These are phyloP conservation scores for Magnaporthiopsis poae DNA, from an alignment of 2,329 filamentous ascomycete species.

Conservation along the genomic window DNA sequence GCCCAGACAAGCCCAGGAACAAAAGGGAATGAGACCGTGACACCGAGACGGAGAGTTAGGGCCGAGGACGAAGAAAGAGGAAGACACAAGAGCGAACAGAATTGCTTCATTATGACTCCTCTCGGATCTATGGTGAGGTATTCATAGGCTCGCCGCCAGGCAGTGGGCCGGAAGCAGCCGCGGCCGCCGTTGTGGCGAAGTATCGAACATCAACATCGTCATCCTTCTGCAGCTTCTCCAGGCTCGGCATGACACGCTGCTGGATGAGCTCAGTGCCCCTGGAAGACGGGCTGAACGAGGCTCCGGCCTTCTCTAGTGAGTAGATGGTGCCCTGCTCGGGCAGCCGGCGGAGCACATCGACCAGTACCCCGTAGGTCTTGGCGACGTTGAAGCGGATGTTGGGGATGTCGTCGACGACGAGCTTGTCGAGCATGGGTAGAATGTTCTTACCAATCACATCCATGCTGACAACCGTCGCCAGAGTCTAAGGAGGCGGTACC, in stretches of 20 bases:
- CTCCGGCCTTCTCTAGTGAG: slow-evolving; percentile 70
- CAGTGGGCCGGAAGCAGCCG: slow-evolving; percentile 38
- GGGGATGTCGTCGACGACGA: slow-evolving; percentile 87
- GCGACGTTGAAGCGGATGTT: slow-evolving; percentile 99
- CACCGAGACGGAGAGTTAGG: too few species aligned
- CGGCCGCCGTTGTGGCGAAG: slow-evolving; percentile 85
- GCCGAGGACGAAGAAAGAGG: slow-evolving; percentile 27
- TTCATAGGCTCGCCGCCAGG: slow-evolving; percentile 51
- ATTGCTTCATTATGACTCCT: slow-evolving; percentile 40
- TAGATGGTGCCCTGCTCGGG: slow-evolving; percentile 80
- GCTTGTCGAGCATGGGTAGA: slow-evolving; percentile 88
- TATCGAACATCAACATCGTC: slow-evolving; percentile 97
- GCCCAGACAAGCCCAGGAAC: not conserved
- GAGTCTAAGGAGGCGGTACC: slow-evolving; percentile 50
- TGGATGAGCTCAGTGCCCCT: slow-evolving; percentile 72
- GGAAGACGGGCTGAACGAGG: slow-evolving; percentile 52
- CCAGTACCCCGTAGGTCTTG: slow-evolving; percentile 87
- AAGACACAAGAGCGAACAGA: slow-evolving; percentile 28
- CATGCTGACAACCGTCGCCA: slow-evolving; percentile 83
- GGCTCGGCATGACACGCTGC: slow-evolving; percentile 74
- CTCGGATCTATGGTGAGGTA: slow-evolving; percentile 50
- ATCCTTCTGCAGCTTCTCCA: slow-evolving; percentile 93
- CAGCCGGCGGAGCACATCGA: slow-evolving; percentile 82
- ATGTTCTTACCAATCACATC: slow-evolving; percentile 89
- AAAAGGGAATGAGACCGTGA: not conserved